These are phyloP conservation scores for Cyclanthera cordifolia DNA, from an alignment of 306 rosid species.

Conservation along the genomic window DNA sequence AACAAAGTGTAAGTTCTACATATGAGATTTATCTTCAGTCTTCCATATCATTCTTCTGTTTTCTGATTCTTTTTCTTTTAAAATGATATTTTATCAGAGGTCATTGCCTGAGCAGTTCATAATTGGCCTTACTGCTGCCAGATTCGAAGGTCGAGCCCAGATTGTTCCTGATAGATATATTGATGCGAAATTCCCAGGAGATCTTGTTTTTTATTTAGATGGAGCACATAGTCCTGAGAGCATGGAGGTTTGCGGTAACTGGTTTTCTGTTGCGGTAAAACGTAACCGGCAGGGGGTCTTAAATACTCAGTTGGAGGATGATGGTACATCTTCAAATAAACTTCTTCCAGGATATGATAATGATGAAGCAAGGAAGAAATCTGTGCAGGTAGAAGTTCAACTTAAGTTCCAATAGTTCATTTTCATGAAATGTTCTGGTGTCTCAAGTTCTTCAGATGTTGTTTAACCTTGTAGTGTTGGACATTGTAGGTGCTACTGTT, in stretches of 20 bases:
- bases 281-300: slow-evolving; percentile 28
- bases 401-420: slow-evolving; percentile 10
- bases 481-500: slow-evolving; percentile 71
- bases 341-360: slow-evolving; percentile 20
- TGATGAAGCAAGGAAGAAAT: slow-evolving; percentile 33
- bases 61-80: slow-evolving; percentile 16
- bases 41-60: slow-evolving; percentile 8
- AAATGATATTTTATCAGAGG: slow-evolving; percentile 22
- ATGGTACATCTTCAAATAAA: slow-evolving; percentile 28
- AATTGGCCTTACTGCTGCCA: slow-evolving; percentile 62
- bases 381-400: slow-evolving; percentile 45
- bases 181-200: slow-evolving; percentile 35
- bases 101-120: slow-evolving; percentile 69
- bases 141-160: slow-evolving; percentile 92
- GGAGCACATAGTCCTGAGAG: slow-evolving; percentile 99
- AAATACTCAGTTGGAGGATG: slow-evolving; percentile 27
- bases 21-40: slow-evolving; percentile 14
- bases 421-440: neutral
- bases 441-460: slow-evolving; percentile 14
- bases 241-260: slow-evolving; percentile 70
- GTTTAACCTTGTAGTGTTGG: slow-evolving; percentile 14
- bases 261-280: slow-evolving; percentile 66
- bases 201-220: slow-evolving; percentile 69
- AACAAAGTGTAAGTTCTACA: slow-evolving; percentile 46
- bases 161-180: slow-evolving; percentile 48